Base-by-base conservation (phyloP, 352 stramenopile genomes). In the Pythium aristosporum region DNA sequence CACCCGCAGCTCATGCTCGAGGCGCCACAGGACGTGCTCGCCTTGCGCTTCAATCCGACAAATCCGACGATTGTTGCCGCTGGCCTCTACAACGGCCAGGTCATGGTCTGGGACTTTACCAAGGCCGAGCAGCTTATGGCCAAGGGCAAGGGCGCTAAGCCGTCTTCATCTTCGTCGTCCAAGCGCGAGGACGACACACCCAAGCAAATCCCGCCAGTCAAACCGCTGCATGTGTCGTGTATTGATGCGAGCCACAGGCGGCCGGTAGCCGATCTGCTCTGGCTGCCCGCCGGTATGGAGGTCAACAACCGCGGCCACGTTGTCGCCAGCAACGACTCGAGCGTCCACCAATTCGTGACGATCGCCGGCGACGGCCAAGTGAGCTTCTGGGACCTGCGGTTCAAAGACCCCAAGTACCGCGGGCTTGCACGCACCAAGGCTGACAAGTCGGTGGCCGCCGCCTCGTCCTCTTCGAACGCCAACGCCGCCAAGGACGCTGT, bases 1-100 rank as follows among this genome's bases (percentile, higher is more conserved):
- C 88, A 97, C 58, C 94, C 92, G 15, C 85, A 97, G 69, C 70
- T 98, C 54, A 96, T 98, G 76, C 88, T 98, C 18, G 85, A 98
- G 69, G 81, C 87, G 1, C 91, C 91, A 6, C 89, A 97, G 50
- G 92, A 98, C 56, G 87, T 97, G 11, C 74, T 92, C 37, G 76
- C 82, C 39, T 86, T 98, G 70, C 76, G 85, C 3, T 97, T 97
- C 68, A 98, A 98, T 72, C 86, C 89, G 12, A 80, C 80, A 13
- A 76, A 92, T 58, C 91, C 92, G 18, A 75, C 94, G 44, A 73
- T 97, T 46, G 75, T 97, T 13, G 85, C 81, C 12, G 91, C 62
- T 0, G 91, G 89, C 10, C 77, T 91, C 8, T 85, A 91, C 68
- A 97, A 89, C 59, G 90, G 88, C 12, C 92, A 98, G 70, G 88